Evolutionary conservation across 805 yeast species (phyloP).

Genomic region (Brettanomyces bruxellensis): DNA sequence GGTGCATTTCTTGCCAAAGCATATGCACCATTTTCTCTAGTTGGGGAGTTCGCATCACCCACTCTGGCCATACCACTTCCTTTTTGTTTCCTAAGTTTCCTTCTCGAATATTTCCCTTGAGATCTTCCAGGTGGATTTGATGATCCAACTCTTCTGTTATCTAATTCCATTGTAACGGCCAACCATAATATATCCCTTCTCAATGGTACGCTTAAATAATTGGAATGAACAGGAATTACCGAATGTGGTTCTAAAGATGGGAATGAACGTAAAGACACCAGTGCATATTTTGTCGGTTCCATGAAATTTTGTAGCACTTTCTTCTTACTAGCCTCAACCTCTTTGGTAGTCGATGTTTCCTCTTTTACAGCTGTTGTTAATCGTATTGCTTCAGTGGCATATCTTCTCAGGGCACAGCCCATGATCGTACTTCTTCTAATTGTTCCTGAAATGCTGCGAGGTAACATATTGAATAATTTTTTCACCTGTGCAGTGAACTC

Average conservation of each 20-base stretch:
- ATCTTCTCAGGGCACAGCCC: background rate
- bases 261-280: slow-evolving; percentile 71
- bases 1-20: slow-evolving; percentile 90
- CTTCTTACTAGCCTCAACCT: background rate
- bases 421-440: too few species aligned
- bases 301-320: slow-evolving; percentile 21
- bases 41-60: slow-evolving; percentile 94
- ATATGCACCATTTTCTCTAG: slow-evolving; percentile 78
- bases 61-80: slow-evolving; percentile 93
- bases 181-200: slow-evolving; percentile 92
- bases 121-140: slow-evolving; percentile 81
- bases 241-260: slow-evolving; percentile 85
- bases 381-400: slow-evolving; percentile 4
- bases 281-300: slow-evolving; percentile 59
- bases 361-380: background rate
- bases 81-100: slow-evolving; percentile 80
- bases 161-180: slow-evolving; percentile 89
- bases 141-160: slow-evolving; percentile 81
- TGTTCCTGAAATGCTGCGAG: too few species aligned
- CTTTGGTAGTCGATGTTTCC: background rate
- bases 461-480: too few species aligned
- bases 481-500: too few species aligned
- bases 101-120: slow-evolving; percentile 76
- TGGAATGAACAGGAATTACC: slow-evolving; percentile 66
- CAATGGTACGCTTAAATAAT: slow-evolving; percentile 62